A percentile compares a stretch with the other conserved stretches of the same genome.
Evolutionary conservation across 345 rosid genomes (phyloP).

Genomic region (Cardamine occulta): DNA sequence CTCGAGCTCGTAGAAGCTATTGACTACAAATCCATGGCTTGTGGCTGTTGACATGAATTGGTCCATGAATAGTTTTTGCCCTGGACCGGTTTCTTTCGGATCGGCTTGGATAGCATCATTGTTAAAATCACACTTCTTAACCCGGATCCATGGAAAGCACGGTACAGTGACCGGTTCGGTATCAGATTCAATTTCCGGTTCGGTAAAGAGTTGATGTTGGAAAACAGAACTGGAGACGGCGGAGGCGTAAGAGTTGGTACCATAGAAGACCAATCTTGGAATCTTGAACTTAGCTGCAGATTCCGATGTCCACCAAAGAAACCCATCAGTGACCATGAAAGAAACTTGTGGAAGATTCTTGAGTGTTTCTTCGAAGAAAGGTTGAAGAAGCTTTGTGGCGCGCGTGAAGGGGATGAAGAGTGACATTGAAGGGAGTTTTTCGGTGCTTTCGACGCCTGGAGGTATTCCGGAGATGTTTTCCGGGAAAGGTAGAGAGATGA

Average conservation of each 20-base stretch:
- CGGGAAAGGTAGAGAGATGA: slow-evolving; percentile 62
- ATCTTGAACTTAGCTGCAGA: slow-evolving; percentile 64
- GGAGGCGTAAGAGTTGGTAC: slow-evolving; percentile 47
- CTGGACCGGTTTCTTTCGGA: slow-evolving; percentile 29
- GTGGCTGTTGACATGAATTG: neutral
- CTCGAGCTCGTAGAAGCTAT: slow-evolving; percentile 77
- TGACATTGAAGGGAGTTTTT: slow-evolving; percentile 68
- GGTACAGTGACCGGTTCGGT: slow-evolving; percentile 56
- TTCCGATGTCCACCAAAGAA: slow-evolving; percentile 84
- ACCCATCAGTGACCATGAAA: slow-evolving; percentile 69
- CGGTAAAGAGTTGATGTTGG: slow-evolving; percentile 22
- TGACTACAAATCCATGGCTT: slow-evolving; percentile 55
- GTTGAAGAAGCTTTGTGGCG: slow-evolving; percentile 66
- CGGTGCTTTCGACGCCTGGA: slow-evolving; percentile 66
- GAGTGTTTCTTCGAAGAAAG: slow-evolving; percentile 53
- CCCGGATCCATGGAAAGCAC: slow-evolving; percentile 69
- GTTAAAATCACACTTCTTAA: slow-evolving; percentile 53
- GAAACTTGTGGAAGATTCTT: slow-evolving; percentile 49
- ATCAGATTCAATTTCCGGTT: slow-evolving; percentile 34
- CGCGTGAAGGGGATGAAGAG: slow-evolving; percentile 52
- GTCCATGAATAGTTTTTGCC: slow-evolving; percentile 28
- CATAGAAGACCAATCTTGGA: slow-evolving; percentile 60
- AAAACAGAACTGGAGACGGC: slow-evolving; percentile 24
- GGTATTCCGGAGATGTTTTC: slow-evolving; percentile 53
- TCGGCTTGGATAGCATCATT: neutral